Base-by-base conservation (phyloP, 495 filamentous ascomycete genomes). In the Aspergillus mulundensis region DNA sequence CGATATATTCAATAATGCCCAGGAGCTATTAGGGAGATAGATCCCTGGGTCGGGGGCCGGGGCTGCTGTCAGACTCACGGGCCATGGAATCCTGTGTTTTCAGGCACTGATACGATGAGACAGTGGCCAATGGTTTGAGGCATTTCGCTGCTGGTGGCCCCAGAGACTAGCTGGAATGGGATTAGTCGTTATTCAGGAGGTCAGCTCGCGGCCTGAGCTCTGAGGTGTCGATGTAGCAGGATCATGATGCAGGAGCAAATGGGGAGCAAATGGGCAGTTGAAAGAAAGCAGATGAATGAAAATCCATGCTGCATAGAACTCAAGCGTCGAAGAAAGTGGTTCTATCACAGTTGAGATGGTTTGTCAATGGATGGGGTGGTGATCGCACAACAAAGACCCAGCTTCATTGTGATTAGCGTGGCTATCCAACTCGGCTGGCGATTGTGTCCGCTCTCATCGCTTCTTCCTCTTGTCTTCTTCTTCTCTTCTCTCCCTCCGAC, bases 381-480 rank as follows among this genome's bases (percentile, higher is more conserved):
- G 16, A 15, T 12, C 18, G 41, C 43, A 28, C 39, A 49, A 56
- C 7, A 48, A 56, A 43, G 8, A 8, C 25, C 25, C 43, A 49
- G 45, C 32, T 55, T 40, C 25, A 55, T 55, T 46, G 32, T 54
- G 53, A 56, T 49, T 56, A 49, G 41, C 50, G 41, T 53, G 24
- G 44, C 42, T 56, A 40, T 56, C 40, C 34, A 56, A 44, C 44
- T 48, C 45, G 39, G 30, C 23, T 16, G 23, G 19, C 20, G 38
- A 28, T 21, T 50, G 30, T 42, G 44, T 42, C 40, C 38, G 67
- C 67, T 66, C 66, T 67, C 61, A 56, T 63, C 60, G 40, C 45
- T 52, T 24, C 49, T 40, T 50, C 30, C 23, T 45, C 40, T 52
- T 23, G 16, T 46, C 61, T 64, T 68, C 58, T 64, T 60, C 60